phyloP scores from a whole-genome alignment of 2,329 filamentous ascomycete genomes.

The Gyromitra esculenta region DNA sequence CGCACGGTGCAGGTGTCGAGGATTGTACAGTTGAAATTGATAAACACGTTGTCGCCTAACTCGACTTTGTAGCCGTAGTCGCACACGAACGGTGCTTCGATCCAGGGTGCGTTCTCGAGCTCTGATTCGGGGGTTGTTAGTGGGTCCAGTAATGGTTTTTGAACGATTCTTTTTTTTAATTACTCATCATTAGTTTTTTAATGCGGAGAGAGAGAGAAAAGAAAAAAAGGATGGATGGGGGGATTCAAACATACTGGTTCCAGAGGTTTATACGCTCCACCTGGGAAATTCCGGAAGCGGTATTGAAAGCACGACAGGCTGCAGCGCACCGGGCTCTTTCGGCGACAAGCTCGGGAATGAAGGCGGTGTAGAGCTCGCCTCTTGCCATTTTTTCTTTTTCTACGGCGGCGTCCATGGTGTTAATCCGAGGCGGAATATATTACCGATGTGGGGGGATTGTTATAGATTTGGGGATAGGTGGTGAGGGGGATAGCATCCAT shows the following conservation, averaged over 20 bases:
- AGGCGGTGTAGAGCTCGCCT: conserved; percentile 79
- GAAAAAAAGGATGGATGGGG: not conserved
- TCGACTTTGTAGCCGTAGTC: conserved; percentile 83
- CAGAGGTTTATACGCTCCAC: conserved; percentile 73
- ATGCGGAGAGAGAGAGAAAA: not conserved
- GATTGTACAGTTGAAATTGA: conserved; percentile 79
- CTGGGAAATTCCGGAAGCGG: conserved; percentile 67
- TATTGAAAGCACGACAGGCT: conserved; percentile 73
- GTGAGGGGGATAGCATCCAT: not conserved
- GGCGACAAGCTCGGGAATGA: conserved; percentile 73
- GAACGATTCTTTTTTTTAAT: conserved; percentile 62
- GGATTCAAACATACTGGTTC: conserved; percentile 70
- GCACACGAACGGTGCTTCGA: conserved; percentile 74
- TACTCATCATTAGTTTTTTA: not conserved
- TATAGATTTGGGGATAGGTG: not conserved
- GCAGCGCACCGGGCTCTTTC: conserved; percentile 71
- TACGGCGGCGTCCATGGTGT: not conserved
- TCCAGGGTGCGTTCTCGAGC: conserved; percentile 73
- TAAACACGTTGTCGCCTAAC: conserved; percentile 75
- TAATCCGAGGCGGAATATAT: conserved; percentile 3
- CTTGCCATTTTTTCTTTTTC: conserved; percentile 65
- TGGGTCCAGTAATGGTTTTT: conserved; percentile 68
- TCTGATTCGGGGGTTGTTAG: conserved; percentile 68
- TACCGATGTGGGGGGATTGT: not conserved
- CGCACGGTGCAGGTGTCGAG: conserved; percentile 77